Evolutionary conservation across 2,329 filamentous ascomycete genomes (phyloP), one percentile per base, ranked within the genome.

Genomic region (Pseudopithomyces chartarum): DNA sequence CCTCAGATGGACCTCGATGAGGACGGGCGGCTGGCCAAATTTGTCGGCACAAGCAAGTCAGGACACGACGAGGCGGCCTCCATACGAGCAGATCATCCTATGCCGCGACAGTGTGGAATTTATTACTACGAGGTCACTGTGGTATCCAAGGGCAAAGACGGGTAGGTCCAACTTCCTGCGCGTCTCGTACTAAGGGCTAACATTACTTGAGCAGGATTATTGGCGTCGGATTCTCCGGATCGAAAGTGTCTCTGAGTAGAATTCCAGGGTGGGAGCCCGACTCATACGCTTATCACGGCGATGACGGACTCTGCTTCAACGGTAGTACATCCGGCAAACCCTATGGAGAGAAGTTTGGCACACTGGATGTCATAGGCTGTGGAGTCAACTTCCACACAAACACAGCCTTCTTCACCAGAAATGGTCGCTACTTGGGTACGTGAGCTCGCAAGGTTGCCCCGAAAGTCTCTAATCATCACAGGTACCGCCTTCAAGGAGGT

Each of bases 101-200:
- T 98, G 87, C 92, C 95, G 3, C 83, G 87, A 34, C 90, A 96
- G 69, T 95, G 91, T 64, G 95, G 95, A 1, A 89, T 99, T 57
- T 99, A 97, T 76, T 99, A 99, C 74, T 99, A 87, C 70, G 95
- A 99, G 68, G 81, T 87, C 33, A 85, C 84, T 8, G 84, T 91
- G 46, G 73, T 88, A 49, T 85, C 86, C 7, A 86, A 87, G 67
- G 85, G 85, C 50, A 87, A 88, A 70, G 88, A 90, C 66, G 86
- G 85, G 86, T 87, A 80, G 62, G 83, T 59, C 29, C 68, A 63
- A 20, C 76, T 78, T 68, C 75, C 78, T 13, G 6, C 10, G 6
- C 3, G 11, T 32, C 15, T 22, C 17, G 11, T 33, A 54, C 46
- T 36, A 48, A 36, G 52, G 39, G 57, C 68, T 73, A 58, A 75